These are phyloP conservation scores for Dentipellis sp. DNA, from an alignment of 768 basidiomycete species.

Conservation along the genomic window DNA sequence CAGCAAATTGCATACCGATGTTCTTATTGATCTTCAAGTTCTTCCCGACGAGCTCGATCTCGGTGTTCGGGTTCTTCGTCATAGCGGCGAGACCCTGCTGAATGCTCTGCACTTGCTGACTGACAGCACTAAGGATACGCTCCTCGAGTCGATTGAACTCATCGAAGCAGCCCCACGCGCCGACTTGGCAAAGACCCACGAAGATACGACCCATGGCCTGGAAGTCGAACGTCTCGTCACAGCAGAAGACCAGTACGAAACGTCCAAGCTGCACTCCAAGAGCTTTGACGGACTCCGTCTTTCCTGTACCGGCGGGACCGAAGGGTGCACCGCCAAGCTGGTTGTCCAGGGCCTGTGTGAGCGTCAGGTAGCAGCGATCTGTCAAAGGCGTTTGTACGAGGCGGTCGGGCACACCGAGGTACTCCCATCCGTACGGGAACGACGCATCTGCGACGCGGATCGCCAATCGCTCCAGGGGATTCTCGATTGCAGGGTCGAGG, in stretches of 20 bases:
- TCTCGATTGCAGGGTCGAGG: conserved; percentile 58
- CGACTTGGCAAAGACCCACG: conserved; percentile 96
- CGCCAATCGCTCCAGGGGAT: conserved; percentile 70
- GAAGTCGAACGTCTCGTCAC: conserved; percentile 99
- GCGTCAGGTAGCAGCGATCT: conserved; percentile 90
- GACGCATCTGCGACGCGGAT: conserved; percentile 85
- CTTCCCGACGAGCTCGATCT: conserved; percentile 95
- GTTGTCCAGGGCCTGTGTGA: conserved; percentile 91
- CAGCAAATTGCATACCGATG: conserved; percentile 50
- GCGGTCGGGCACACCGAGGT: conserved; percentile 92
- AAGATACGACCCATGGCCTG: conserved; percentile 99
- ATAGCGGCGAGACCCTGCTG: conserved; percentile 88
- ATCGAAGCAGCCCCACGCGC: conserved; percentile 98
- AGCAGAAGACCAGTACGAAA: conserved; percentile 99
- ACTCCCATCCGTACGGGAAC: conserved; percentile 99
- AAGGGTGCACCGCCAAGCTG: conserved; percentile 97
- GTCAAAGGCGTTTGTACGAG: conserved; percentile 97
- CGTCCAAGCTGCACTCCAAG: conserved; percentile 95
- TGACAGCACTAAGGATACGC: conserved; percentile 94
- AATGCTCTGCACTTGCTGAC: conserved; percentile 97
- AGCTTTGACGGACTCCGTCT: conserved; percentile 99
- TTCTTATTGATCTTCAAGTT: conserved; percentile 88
- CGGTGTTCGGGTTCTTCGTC: conserved; percentile 74
- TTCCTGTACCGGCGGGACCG: conserved; percentile 92
- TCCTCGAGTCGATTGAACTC: conserved; percentile 98